Base-by-base conservation (phyloP, 176 grass and related monocot genomes). In the Phyllostachys edulis region DNA sequence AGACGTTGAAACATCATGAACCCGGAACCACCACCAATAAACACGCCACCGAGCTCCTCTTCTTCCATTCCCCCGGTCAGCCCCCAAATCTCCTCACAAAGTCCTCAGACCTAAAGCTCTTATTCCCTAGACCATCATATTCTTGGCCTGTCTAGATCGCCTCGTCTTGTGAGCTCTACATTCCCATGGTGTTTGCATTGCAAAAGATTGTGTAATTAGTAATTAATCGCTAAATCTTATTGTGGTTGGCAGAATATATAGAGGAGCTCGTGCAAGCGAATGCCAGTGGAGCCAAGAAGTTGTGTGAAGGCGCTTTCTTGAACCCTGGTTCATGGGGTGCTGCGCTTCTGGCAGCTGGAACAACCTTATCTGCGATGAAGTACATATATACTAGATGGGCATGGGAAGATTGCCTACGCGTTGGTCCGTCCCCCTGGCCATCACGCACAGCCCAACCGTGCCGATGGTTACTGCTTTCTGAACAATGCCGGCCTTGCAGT, bases 401-500 rank as follows among this genome's bases (percentile, higher is more conserved):
- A 80, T 16, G 89, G 85, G 16, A 93, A 91, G 77, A 74, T 95
- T 20, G 85, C 91, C 27, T 98, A 98, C 73, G 83, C 90, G 4
- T 34, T 98, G 82, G 92, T 95, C 63, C 87, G 96, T 0, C 93
- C 96, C 2, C 96, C 93, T 40, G 96, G 96, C 61, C 96, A 98
- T 76, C 96, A 98, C 52, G 87, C 93, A 17, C 96, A 95, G 7
- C 93, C 96, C 5, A 65, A 82, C 82, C 80, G 17, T 27, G 96
- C 96, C 1, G 93, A 98, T 60, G 91, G 96, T 9, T 98, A 92
- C 73, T 98, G 96, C 87, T 95, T 98, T 27, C 93, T 98, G 20
- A 98, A 98, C 83, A 95, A 98, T 55, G 96, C 96, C 2, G 91
- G 91, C 9, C 76, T 95, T 27, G 91, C 96, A 4, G 89, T 92